Evolutionary conservation across 2,329 filamentous ascomycete genomes (phyloP), one percentile per base, ranked within the genome.

Genomic region (Xylaria sp.): DNA sequence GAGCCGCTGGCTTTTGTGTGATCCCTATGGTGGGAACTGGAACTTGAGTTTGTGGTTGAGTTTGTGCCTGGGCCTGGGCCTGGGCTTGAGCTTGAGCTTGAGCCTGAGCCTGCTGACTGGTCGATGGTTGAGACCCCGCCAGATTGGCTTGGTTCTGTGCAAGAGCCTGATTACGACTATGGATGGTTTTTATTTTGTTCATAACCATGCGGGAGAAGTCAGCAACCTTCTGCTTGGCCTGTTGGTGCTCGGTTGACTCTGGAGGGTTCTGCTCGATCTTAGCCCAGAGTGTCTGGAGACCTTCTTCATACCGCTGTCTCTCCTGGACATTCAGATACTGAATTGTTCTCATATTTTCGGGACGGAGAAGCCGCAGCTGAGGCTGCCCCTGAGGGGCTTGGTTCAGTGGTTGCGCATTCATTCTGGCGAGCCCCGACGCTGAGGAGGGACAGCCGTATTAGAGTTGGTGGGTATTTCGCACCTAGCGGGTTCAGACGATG

Each of bases 121-220:
- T 5, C 28, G 49, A 57, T 19, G 63, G 64, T 23, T 61, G 57
- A 2, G 42, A 12, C n/a, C 35, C 54, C 8, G 7, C 37, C 23
- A 46, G 9, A 21, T 40, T 53, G 31, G 43, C 31, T 59, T 66
- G 61, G 38, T 49, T 58, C 17, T 52, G 57, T 19, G 61, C 40
- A 23, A 46, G 54, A 9, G 46, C 21, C 57, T 66, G 63, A 31
- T 43, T 51, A 5, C 64, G 67, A 53, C 73, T 71, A 54, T 83
- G 79, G 3, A 73, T 43, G 8, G 25, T 64, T 23, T 65, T 67
- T 4, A 87, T 79, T 73, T 87, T 88, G 0, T 73, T 74, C 2
- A 80, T 74, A 2, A 89, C 78, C 74, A 86, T 87, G 45, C 80
- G 80, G 0, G 86, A 86, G 70, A 89, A 89, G 8, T 89, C 85